Evolutionary conservation across 148 eudicot species (phyloP).

Genomic region (Silene latifolia): DNA sequence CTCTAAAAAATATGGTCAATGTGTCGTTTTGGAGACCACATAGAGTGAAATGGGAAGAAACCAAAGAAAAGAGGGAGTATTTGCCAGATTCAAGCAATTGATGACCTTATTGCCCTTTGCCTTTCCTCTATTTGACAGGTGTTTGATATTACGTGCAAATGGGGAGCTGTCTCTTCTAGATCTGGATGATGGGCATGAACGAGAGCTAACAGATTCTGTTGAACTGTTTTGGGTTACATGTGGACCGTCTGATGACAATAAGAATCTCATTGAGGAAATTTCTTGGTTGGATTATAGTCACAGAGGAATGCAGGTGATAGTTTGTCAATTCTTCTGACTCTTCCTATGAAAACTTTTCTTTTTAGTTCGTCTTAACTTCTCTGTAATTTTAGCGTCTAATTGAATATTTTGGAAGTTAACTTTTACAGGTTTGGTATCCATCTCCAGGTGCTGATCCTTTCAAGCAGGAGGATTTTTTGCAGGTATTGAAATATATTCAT

Average conservation of each 20-base stretch:
- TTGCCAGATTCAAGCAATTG: slow-evolving; percentile 2
- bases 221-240: slow-evolving; percentile 98
- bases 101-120: neutral
- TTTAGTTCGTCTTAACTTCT: slow-evolving; percentile 3
- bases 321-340: slow-evolving; percentile 13
- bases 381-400: slow-evolving; percentile 30
- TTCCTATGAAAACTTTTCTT: neutral
- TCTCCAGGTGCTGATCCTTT: slow-evolving; percentile 83
- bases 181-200: slow-evolving; percentile 89
- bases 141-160: slow-evolving; percentile 78
- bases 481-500: slow-evolving; percentile 47
- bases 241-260: slow-evolving; percentile 75
- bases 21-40: neutral
- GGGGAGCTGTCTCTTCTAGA: slow-evolving; percentile 89
- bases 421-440: slow-evolving; percentile 96
- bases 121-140: slow-evolving; percentile 39
- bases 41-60: neutral
- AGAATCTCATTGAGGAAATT: slow-evolving; percentile 90
- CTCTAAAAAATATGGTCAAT: neutral
- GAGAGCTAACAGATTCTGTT: slow-evolving; percentile 88
- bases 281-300: slow-evolving; percentile 99
- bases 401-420: slow-evolving; percentile 34
- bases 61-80: neutral
- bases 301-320: slow-evolving; percentile 96
- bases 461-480: slow-evolving; percentile 99